Base-by-base conservation (phyloP, 768 basidiomycete genomes). In the Russula sp. region DNA sequence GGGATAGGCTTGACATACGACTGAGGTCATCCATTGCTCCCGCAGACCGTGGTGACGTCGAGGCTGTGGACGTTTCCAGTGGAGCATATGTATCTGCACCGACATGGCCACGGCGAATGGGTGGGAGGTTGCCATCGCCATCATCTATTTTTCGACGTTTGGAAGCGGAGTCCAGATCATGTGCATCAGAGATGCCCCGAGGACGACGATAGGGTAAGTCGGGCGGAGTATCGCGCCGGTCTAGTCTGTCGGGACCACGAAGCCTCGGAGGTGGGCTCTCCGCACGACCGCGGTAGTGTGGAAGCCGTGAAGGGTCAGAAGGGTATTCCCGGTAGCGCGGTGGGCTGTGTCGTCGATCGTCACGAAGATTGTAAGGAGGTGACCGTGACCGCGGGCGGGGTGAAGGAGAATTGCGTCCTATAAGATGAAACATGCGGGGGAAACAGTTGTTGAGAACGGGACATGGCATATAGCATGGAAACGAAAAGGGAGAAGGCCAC, bases 341-440 rank as follows among this genome's bases (percentile, higher is more conserved):
- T 22, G 57, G 56, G 34, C 53, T 60, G 29, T 59, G 50, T 47
- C 61, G 63, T 60, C 56, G 59, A 41, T 56, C 59, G 56, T 49
- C 43, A 39, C 58, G 65, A 53, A 52, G 58, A 45, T 55, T 51
- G 42, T 58, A 57, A 32, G 59, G 38, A n/a, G 65, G 57, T 50
- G 65, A 58, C 54, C 56, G 64, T 43, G 60, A 54, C 39, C 50
- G 42, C 50, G 45, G 56, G 58, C 55, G 65, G 8, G 65, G 63
- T 25, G 66, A 65, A 43, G 60, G 60, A 20, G 60, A 59, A 45
- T 65, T 65, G 60, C 64, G 66, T 65, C 66, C 66, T 67, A 67
- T 46, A 66, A 66, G 64, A 65, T 57, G 58, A 67, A 65, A 64
- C 32, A 57, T 58, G 59, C 46, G 39, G 60, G 56, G 60, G 56